phyloP scores from a whole-genome alignment of 805 yeast genomes.

The Nakazawaea holstii region DNA sequence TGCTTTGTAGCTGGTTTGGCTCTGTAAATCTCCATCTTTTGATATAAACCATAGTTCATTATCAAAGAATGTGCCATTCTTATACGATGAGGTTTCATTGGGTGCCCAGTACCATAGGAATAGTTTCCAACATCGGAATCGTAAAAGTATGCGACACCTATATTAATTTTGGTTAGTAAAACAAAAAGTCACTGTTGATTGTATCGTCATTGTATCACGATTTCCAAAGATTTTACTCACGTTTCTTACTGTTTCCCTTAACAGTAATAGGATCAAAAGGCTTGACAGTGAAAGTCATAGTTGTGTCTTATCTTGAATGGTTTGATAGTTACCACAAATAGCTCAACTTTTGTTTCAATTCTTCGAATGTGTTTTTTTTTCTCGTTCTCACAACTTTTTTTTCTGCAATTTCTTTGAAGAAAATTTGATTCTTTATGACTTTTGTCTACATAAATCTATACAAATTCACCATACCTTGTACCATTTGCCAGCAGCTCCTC shows the following conservation, averaged over 20 bases:
- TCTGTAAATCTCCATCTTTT: constrained; percentile 94
- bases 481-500: constrained; percentile 1
- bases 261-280: constrained; percentile 63
- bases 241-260: constrained; percentile 46
- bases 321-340: no score
- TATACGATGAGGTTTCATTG: constrained; percentile 98
- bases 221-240: constrained; percentile 22
- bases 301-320: not conserved
- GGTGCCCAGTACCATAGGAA: constrained; percentile 98
- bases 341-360: no score
- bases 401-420: not conserved
- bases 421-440: no score
- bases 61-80: constrained; percentile 97
- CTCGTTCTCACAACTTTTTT: not conserved
- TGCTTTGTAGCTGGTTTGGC: constrained; percentile 98
- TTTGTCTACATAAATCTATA: not conserved
- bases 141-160: constrained; percentile 71
- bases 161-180: constrained; percentile 15
- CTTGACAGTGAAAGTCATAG: constrained; percentile 42
- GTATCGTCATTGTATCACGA: constrained; percentile 1
- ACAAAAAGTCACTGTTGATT: not conserved
- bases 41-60: constrained; percentile 94
- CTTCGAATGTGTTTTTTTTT: not conserved
- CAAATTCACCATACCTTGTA: constrained; percentile 5
- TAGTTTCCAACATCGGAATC: constrained; percentile 96